Evolutionary conservation across 352 stramenopile species (phyloP).

Genomic region (Phytophthora sojae): DNA sequence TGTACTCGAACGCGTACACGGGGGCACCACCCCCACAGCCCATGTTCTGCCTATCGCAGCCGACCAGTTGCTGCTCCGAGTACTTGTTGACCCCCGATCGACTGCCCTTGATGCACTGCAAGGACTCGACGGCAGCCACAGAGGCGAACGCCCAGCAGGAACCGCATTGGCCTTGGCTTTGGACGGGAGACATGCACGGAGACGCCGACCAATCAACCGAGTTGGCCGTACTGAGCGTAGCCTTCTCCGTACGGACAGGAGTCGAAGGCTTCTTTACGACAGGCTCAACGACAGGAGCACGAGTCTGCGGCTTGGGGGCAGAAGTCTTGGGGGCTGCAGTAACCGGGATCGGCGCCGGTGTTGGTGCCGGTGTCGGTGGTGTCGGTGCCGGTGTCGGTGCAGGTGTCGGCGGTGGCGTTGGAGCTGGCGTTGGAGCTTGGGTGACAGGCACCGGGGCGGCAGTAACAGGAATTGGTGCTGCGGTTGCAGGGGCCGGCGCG

Average conservation of each 20-base stretch:
- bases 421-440: neutral
- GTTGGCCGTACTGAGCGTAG: conserved; percentile 9
- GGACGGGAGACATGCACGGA: conserved; percentile 66
- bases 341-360: conserved; percentile 10
- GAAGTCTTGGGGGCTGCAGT: conserved; percentile 10
- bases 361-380: neutral
- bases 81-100: conserved; percentile 74
- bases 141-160: conserved; percentile 98
- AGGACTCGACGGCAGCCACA: conserved; percentile 90
- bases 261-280: conserved; percentile 13
- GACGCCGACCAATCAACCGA: conserved; percentile 50
- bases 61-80: conserved; percentile 93
- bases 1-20: conserved; percentile 93
- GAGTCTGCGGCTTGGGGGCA: conserved; percentile 18
- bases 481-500: neutral
- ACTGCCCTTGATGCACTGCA: conserved; percentile 80
- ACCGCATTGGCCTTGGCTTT: conserved; percentile 97
- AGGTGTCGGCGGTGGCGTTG: neutral
- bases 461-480: conserved; percentile 15
- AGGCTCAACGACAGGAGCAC: conserved; percentile 34
- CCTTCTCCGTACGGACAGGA: conserved; percentile 26
- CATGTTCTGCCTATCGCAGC: conserved; percentile 86
- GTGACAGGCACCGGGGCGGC: neutral
- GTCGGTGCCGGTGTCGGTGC: neutral
- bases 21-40: conserved; percentile 92